Conservation (phyloP, 2,329 filamentous ascomycete species). For the Rhynchosporium graminicola region DNA sequence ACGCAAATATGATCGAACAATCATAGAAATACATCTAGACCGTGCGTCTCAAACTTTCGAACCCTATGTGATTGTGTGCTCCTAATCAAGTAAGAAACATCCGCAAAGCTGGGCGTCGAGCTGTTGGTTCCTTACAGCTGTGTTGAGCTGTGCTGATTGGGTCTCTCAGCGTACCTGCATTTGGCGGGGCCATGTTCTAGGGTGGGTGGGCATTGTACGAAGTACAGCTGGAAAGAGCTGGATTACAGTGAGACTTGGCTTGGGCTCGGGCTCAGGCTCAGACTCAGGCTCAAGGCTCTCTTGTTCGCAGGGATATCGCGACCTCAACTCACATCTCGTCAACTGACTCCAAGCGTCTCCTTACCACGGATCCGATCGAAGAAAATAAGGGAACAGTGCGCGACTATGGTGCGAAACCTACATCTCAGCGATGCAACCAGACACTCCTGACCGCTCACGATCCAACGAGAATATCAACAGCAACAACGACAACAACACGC, state of each 20-base stretch:
- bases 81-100: conserved; percentile 9
- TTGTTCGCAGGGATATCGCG: conserved; percentile 12
- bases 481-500: neutral
- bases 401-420: conserved; percentile 13
- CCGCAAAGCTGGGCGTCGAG: conserved; percentile 1
- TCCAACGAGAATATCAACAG: neutral
- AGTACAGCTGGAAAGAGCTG: too few species aligned
- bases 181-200: conserved; percentile 3
- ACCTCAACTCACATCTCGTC: neutral
- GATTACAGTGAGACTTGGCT: too few species aligned
- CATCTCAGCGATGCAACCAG: conserved; percentile 15
- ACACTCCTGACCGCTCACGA: conserved; percentile 12
- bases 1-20: neutral
- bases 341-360: neutral
- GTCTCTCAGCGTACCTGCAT: conserved; percentile 8
- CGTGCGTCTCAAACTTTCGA: neutral
- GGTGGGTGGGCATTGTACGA: neutral
- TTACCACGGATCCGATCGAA: neutral
- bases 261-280: too few species aligned
- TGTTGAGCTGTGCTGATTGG: neutral
- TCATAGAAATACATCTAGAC: neutral
- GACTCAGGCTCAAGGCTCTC: neutral
- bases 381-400: neutral
- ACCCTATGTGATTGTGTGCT: neutral
- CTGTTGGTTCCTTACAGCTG: conserved; percentile 13